Evolutionary conservation across 306 rosid species (phyloP), one percentile per base, ranked within the genome.

Genomic region (Dalbergia cochinchinensis): DNA sequence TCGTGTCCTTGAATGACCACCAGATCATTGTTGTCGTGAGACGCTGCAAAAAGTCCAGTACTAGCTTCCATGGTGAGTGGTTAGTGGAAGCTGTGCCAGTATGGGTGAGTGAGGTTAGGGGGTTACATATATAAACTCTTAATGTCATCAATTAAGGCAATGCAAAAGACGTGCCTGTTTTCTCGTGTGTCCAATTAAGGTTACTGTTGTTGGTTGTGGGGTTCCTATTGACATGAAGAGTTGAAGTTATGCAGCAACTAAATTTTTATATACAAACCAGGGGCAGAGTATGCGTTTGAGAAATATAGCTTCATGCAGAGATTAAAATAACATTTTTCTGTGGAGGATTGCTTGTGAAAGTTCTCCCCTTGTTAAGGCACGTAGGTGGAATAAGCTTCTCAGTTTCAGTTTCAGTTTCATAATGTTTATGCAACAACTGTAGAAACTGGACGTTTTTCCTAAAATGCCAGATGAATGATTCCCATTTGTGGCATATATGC

Each of bases 41-140:
- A 83, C 18, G 98, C 97, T 44, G 99, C 94, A 54, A 95, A 97
- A 37, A 93, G 97, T 26, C 99, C 98, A 41, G 96, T 93, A 13
- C 94, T 90, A 72, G 99, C 94, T 90, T 93, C 94, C 99, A 95
- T 95, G 50, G 71, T 59, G 78, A 47, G 55, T 58, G 53, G 62
- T 48, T 67, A 68, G 74, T 55, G 83, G 77, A 77, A 58, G 80
- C 66, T 34, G 80, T 57, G 78, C 74, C 71, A 84, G 82, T 76
- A 71, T 47, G 71, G 31, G 68, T 62, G 69, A 51, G 47, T 83
- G 82, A 81, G 18, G 45, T 69, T 61, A 57, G 77, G 55, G 61
- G 44, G 53, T 77, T 19, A 57, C 73, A 41, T 87, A 72, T 80
- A 79, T 80, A 83, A 68, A 20, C 66, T 63, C 26, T 66, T 35